phyloP scores from a whole-genome alignment of 306 rosid genomes.

The Malus fusca region DNA sequence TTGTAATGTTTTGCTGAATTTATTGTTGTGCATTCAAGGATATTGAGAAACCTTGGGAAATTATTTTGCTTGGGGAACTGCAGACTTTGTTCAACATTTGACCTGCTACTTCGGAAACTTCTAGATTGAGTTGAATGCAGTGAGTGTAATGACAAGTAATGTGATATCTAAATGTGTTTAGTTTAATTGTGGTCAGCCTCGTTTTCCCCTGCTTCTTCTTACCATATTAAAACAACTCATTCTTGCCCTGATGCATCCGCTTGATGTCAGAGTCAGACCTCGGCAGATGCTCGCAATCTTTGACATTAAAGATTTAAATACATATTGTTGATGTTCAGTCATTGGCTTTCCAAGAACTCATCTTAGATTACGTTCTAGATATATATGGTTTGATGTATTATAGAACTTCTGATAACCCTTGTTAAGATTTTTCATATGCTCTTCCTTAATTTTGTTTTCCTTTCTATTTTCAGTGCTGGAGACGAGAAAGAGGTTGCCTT shows the following conservation, averaged over 20 bases:
- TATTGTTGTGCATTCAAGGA: too few relatives aligned
- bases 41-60: too few relatives aligned
- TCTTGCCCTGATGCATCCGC: not conserved
- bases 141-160: not conserved
- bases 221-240: not conserved
- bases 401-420: not conserved
- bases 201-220: not conserved
- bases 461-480: slow-evolving; percentile 55
- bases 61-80: too few relatives aligned
- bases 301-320: not conserved
- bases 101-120: not conserved
- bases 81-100: not conserved
- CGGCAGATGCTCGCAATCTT: not conserved
- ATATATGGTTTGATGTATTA: not conserved
- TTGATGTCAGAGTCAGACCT: not conserved
- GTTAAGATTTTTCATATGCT: not conserved
- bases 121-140: not conserved
- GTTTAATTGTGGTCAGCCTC: not conserved
- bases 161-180: not conserved
- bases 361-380: too few relatives aligned
- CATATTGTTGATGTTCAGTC: not conserved
- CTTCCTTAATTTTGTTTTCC: not conserved
- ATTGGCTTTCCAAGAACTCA: not conserved
- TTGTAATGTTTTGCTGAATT: too few relatives aligned
- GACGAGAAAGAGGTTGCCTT: slow-evolving; percentile 63